phyloP scores from a whole-genome alignment of 371 early-diverging fungal species.

The Chytridium lagenaria region DNA sequence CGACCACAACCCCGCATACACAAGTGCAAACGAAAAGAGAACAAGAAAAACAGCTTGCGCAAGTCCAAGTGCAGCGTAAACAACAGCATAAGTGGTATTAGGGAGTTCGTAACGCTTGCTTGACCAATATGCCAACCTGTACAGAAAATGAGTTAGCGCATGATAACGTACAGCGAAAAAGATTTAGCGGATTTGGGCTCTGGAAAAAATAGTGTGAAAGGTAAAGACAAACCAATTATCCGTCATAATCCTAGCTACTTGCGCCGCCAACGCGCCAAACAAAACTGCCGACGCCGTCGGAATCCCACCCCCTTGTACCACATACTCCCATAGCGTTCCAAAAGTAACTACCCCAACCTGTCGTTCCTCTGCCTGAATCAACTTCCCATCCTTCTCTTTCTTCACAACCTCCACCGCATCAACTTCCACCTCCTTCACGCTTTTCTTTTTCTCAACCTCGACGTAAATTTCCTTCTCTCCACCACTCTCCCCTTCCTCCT shows the following conservation, averaged over 20 bases:
- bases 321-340: constrained; percentile 12
- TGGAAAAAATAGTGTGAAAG: neutral
- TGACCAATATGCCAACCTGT: constrained; percentile 24
- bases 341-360: constrained; percentile 26
- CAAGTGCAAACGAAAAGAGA: neutral
- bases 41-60: constrained; percentile 18
- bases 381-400: constrained; percentile 13
- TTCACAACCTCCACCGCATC: neutral
- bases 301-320: constrained; percentile 20
- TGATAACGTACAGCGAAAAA: no score
- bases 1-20: constrained; percentile 13
- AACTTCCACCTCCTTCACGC: neutral
- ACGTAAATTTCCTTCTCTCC: neutral
- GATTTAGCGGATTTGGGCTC: neutral
- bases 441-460: neutral
- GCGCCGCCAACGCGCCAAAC: constrained; percentile 18
- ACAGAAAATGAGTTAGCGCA: no score
- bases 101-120: constrained; percentile 16
- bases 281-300: constrained; percentile 2
- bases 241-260: constrained; percentile 33
- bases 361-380: constrained; percentile 30
- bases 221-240: constrained; percentile 39
- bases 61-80: constrained; percentile 25
- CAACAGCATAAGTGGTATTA: constrained; percentile 1
- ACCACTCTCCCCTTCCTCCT: constrained; percentile 30